phyloP scores from a whole-genome alignment of 2,329 filamentous ascomycete genomes.

The Sphaerulina musiva region DNA sequence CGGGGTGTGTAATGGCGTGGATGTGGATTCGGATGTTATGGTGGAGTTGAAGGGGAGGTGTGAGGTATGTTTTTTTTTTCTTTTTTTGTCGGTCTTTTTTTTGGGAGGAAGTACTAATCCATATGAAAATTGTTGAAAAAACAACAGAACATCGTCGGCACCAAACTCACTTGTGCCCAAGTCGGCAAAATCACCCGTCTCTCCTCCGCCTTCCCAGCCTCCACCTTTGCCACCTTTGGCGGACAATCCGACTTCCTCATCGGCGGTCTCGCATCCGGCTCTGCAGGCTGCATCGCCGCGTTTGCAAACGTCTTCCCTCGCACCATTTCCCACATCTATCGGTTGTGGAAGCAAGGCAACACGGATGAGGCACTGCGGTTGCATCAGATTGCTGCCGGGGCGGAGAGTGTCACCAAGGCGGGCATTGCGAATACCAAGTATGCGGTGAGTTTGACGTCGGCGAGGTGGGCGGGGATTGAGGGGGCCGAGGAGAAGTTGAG shows the following conservation, averaged over 20 bases:
- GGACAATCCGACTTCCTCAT: constrained; percentile 68
- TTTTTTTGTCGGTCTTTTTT: too few relatives aligned
- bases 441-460: constrained; percentile 55
- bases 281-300: constrained; percentile 51
- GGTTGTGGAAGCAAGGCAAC: constrained; percentile 51
- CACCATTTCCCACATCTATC: constrained; percentile 51
- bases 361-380: constrained; percentile 51
- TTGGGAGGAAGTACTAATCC: too few relatives aligned
- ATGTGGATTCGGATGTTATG: constrained; percentile 62
- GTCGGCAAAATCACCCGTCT: constrained; percentile 66
- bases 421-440: constrained; percentile 62
- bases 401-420: constrained; percentile 57
- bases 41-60: constrained; percentile 49
- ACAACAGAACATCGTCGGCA: constrained; percentile 56
- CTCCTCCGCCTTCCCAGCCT: constrained; percentile 43
- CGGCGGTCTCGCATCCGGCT: constrained; percentile 48
- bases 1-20: constrained; percentile 58
- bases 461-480: constrained; percentile 53
- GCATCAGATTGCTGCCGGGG: constrained; percentile 54
- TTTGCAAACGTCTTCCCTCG: constrained; percentile 52
- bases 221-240: constrained; percentile 61
- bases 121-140: too few relatives aligned
- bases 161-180: constrained; percentile 67
- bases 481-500: constrained; percentile 52
- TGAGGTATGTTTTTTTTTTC: constrained; percentile 4